A percentile compares a stretch with the other conserved stretches of the same genome.
Conservation (phyloP, 768 basidiomycete species). For the Solioccasus polychromus region DNA sequence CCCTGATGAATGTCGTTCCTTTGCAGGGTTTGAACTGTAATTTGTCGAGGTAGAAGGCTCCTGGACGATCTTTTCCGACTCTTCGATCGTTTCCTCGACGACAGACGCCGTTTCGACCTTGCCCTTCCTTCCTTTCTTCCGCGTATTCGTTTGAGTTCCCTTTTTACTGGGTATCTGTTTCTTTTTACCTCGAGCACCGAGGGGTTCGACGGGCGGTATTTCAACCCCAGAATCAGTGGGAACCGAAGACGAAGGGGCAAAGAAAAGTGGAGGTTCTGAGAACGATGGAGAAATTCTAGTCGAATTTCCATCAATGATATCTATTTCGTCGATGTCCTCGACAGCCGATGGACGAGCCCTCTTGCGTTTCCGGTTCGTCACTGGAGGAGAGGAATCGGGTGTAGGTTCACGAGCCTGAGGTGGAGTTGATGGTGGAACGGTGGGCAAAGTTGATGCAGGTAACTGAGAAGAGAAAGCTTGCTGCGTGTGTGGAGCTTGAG, state of each 20-base stretch:
- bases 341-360: conserved; percentile 10
- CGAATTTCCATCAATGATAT: conserved; percentile 3
- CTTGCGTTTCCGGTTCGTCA: conserved; percentile 26
- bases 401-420: conserved; percentile 21
- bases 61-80: conserved; percentile 1
- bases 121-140: conserved; percentile 26
- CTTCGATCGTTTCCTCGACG: conserved; percentile 12
- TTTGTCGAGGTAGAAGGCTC: neutral
- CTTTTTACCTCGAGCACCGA: conserved; percentile 10
- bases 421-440: conserved; percentile 24
- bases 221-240: conserved; percentile 27
- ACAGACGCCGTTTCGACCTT: conserved; percentile 13
- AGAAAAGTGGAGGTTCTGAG: conserved; percentile 43
- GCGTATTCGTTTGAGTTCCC: conserved; percentile 20
- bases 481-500: conserved; percentile 35
- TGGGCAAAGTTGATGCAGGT: conserved; percentile 33
- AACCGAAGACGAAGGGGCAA: conserved; percentile 41
- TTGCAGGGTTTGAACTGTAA: neutral
- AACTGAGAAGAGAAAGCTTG: conserved; percentile 28
- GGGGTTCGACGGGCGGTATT: conserved; percentile 15
- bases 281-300: neutral
- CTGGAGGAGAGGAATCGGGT: conserved; percentile 24
- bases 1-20: conserved; percentile 1
- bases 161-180: conserved; percentile 18
- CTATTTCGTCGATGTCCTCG: conserved; percentile 14